phyloP scores from a whole-genome alignment of 305 asterid species.

The Rubia tinctorum region DNA sequence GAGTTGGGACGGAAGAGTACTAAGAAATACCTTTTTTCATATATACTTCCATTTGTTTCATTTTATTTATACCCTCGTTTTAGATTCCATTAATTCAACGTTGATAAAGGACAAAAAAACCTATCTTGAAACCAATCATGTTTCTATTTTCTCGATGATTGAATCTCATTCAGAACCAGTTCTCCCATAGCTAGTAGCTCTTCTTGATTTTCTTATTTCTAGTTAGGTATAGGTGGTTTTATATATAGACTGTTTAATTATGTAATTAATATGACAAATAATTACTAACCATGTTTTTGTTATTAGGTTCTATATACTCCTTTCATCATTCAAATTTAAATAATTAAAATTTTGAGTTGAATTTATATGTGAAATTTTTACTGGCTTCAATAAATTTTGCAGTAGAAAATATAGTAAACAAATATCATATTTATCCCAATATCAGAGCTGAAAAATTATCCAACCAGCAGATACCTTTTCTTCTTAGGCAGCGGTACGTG shows the following conservation, averaged over 20 bases:
- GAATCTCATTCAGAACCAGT: slow-evolving; percentile 11
- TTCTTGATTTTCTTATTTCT: background rate
- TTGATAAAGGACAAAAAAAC: slow-evolving; percentile 55
- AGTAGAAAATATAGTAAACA: too few species aligned
- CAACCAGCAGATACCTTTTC: too few species aligned
- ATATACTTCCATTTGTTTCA: slow-evolving; percentile 6
- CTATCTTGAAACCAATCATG: slow-evolving; percentile 41
- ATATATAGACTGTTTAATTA: background rate
- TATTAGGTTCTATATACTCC: too few species aligned
- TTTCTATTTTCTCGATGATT: slow-evolving; percentile 19
- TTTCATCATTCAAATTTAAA: too few species aligned
- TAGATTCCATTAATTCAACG: slow-evolving; percentile 56
- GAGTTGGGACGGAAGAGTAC: too few species aligned
- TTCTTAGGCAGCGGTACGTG: too few species aligned
- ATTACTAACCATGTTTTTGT: background rate
- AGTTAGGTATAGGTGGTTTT: background rate
- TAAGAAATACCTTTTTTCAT: slow-evolving; percentile 16
- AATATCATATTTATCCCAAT: too few species aligned
- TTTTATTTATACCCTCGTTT: slow-evolving; percentile 33
- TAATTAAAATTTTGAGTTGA: too few species aligned
- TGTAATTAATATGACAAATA: background rate
- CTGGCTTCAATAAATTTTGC: too few species aligned
- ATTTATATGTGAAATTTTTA: too few species aligned
- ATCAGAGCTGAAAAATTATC: too few species aligned
- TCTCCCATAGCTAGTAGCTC: background rate